These are phyloP conservation scores for Colletotrichum plurivorum DNA, from an alignment of 2,329 filamentous ascomycete species.

Conservation along the genomic window DNA sequence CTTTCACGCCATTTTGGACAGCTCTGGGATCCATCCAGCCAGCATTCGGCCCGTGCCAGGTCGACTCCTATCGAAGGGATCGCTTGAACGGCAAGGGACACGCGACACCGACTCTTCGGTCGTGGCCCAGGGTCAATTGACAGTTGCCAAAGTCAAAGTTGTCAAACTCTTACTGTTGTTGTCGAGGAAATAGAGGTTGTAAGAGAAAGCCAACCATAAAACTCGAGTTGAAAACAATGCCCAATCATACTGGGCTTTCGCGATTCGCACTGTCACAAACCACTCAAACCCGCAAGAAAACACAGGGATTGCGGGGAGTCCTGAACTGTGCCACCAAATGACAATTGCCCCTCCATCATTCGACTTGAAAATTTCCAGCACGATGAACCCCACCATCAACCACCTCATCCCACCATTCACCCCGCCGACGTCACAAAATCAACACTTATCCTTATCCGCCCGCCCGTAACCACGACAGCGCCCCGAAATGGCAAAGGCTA, in stretches of 20 bases:
- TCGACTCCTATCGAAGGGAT: neutral
- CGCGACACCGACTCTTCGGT: slow-evolving; percentile 8
- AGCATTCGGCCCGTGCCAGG: slow-evolving; percentile 23
- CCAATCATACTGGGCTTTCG: no score
- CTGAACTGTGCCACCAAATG: slow-evolving; percentile 24
- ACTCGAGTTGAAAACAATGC: no score
- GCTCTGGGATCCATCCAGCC: slow-evolving; percentile 10
- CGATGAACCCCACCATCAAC: slow-evolving; percentile 37
- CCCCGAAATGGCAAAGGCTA: slow-evolving; percentile 64
- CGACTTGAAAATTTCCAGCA: slow-evolving; percentile 31
- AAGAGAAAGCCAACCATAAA: neutral
- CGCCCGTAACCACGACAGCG: slow-evolving; percentile 7
- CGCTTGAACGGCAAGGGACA: slow-evolving; percentile 22
- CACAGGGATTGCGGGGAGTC: slow-evolving; percentile 26
- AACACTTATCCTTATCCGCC: slow-evolving; percentile 9
- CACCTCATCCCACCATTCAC: slow-evolving; percentile 30
- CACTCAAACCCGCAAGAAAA: neutral
- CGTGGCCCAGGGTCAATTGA: neutral
- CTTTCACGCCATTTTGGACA: slow-evolving; percentile 6
- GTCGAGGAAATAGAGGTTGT: no score
- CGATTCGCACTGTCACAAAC: slow-evolving; percentile 10
- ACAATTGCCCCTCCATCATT: slow-evolving; percentile 33
- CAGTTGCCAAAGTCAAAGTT: neutral
- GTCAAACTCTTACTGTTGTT: neutral
- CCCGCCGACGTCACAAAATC: slow-evolving; percentile 39